Evolutionary conservation across 768 basidiomycete genomes (phyloP), one percentile per base, ranked within the genome.

Genomic region (Pleurotus cornucopiae): DNA sequence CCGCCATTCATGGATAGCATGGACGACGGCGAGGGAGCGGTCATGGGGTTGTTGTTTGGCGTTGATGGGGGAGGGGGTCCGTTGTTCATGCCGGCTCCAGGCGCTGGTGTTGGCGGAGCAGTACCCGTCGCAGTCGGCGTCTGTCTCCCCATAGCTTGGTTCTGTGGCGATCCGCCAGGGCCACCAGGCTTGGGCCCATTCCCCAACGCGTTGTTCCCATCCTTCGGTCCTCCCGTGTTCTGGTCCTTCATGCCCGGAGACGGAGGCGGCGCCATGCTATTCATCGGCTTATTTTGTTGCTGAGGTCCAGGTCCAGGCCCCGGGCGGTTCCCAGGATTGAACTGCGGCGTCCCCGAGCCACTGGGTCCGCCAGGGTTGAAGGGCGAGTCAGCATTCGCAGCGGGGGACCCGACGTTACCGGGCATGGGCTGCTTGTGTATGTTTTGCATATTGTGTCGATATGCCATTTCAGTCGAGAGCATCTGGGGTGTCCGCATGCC

Each of bases 221-320:
- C 46, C 66, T 67, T 58, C 63, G 43, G 46, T 14, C 37, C 13
- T 13, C 45, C 51, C 2, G 51, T 23, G 63, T 48, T 63, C 41
- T 60, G 60, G 58, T 71, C 71, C 54, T 71, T 65, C 61, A 72
- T 72, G 1, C 73, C 76, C 40, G 83, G 80, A 4, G 82, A 82
- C 4, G 81, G 78, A 9, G 79, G 82, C 0, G 81, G 81, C 67
- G 75, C 72, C 78, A 80, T 82, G 13, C 51, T 53, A 53, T 65
- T 67, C 71, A 73, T 76, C 1, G 72, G 64, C 48, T 67, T 66
- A 46, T 65, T 69, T 55, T 72, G 58, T 61, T 69, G 56, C 61
- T 60, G 49, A 74, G 73, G 65, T n/a, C 65, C 66, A 48, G 72
- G 72, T 16, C 68, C 68, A 54, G 57, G 71, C 12, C 64, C 71